A percentile compares a stretch with the other conserved stretches of the same genome.
Conservation (phyloP, 139 green algal species). For the Chlamydomonas urium region DNA sequence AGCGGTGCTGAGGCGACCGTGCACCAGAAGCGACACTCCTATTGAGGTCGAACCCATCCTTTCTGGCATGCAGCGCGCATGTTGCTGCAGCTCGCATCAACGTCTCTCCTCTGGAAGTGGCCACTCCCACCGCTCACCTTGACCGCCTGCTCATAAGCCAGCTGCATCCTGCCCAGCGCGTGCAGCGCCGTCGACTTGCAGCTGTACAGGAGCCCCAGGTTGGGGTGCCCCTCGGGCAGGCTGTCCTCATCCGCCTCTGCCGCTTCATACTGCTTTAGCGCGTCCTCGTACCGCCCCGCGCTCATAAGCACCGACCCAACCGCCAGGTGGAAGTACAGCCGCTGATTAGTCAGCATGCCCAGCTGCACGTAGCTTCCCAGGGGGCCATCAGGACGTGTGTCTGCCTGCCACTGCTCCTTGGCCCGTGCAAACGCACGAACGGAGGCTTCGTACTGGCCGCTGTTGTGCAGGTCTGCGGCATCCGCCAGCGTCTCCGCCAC, state of each 20-base stretch:
- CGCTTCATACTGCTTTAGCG: slow-evolving; percentile 14
- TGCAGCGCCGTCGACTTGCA: slow-evolving; percentile 31
- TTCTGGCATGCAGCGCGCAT: too few relatives aligned
- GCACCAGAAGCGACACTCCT: too few relatives aligned
- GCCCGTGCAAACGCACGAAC: slow-evolving; percentile 24
- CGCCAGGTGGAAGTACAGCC: slow-evolving; percentile 21
- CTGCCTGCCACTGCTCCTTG: neutral
- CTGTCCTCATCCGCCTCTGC: slow-evolving; percentile 13
- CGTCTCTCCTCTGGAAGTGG: too few relatives aligned
- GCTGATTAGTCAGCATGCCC: neutral
- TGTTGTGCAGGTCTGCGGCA: slow-evolving; percentile 35
- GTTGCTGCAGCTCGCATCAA: too few relatives aligned
- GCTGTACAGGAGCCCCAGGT: slow-evolving; percentile 33
- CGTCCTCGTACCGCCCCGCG: slow-evolving; percentile 21
- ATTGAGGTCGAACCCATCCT: too few relatives aligned
- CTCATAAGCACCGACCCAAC: slow-evolving; percentile 33
- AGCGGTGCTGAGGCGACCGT: too few relatives aligned
- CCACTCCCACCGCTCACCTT: slow-evolving; percentile 30
- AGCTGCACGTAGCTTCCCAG: neutral
- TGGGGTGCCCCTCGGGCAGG: slow-evolving; percentile 32
- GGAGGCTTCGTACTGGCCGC: slow-evolving; percentile 16
- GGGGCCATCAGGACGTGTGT: too few relatives aligned
- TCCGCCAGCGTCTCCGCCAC: slow-evolving; percentile 17
- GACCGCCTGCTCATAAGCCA: slow-evolving; percentile 40
- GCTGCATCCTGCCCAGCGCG: slow-evolving; percentile 25